Base-by-base conservation (phyloP, 169 alveolate species). In the Plasmodium gaboni region DNA sequence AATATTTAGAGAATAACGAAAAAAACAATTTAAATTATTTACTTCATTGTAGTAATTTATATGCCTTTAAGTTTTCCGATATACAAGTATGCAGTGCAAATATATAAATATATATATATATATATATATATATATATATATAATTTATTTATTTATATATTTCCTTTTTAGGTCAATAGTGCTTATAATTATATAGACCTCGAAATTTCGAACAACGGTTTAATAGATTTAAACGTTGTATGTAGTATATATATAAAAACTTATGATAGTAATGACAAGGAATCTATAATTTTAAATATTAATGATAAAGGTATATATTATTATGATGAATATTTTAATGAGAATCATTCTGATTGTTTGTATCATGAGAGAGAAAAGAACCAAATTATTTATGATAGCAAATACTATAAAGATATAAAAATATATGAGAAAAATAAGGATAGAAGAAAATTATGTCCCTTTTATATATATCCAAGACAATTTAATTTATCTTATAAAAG, bases 191-290 rank as follows among this genome's bases (percentile, higher is more conserved):
- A 53, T 26, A 26, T 60, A 12, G 90, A 80, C 38, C 9, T 80
- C 5, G 90, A 80, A 60, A 32, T 80, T 60, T n/a, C 57, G 44
- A 80, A 80, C 83, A 68, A 53, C 13, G 90, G 90, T n/a, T 26
- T 80, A 63, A 68, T 80, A 13, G 83, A 68, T 46, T 44, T 80
- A 69, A 38, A 68, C 51, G 51, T 80, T 46, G 53, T 68, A n/a
- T 80, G 90, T 42, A 53, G 38, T 51, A 55, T 80, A 67, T 80
- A 80, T 48, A 53, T 80, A 32, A 80, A 68, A 48, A 59, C 28
- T 17, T 42, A 80, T 60, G 70, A 46, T 2, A 51, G n/a, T 17
- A 74, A 6, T 6, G 67, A 80, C 22, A 17, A 24, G 19, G 69
- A 68, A 9, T 26, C 68, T 7, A 17, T 60, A 22, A 19, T 46